phyloP scores from a whole-genome alignment of 768 basidiomycete genomes.

The Kwoniella sp. region DNA sequence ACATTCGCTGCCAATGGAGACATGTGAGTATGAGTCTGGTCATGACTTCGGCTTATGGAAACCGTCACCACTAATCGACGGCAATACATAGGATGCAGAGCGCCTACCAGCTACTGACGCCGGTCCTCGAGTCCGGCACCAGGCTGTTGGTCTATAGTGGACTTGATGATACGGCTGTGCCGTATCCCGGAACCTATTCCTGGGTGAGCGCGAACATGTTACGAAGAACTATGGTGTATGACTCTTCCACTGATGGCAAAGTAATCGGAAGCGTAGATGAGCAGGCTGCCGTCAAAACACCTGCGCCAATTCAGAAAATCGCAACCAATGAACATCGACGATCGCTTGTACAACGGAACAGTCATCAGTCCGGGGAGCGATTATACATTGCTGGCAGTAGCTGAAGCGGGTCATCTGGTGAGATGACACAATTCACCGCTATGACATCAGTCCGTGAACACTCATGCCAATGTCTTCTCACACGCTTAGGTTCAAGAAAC shows the following conservation, averaged over 20 bases:
- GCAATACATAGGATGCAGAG: slow-evolving; percentile 6
- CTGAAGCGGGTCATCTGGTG: slow-evolving; percentile 14
- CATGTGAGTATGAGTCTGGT: not conserved
- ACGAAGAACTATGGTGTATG: not conserved
- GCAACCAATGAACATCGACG: not conserved
- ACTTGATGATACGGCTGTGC: slow-evolving; percentile 11
- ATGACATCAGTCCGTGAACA: too few relatives aligned
- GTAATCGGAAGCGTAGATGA: slow-evolving; percentile 4
- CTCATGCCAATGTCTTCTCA: too few relatives aligned
- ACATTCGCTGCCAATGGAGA: slow-evolving; percentile 6
- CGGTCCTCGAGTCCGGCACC: slow-evolving; percentile 14
- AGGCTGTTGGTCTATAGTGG: slow-evolving; percentile 15
- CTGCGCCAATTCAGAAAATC: not conserved
- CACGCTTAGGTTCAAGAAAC: slow-evolving; percentile 11
- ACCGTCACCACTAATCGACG: not conserved
- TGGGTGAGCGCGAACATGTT: slow-evolving; percentile 1
- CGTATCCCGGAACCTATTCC: not conserved
- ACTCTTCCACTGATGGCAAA: not conserved
- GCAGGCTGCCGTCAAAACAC: slow-evolving; percentile 1
- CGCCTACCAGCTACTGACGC: slow-evolving; percentile 14
- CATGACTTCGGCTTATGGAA: too few relatives aligned
- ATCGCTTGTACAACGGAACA: slow-evolving; percentile 4
- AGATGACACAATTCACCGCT: not conserved
- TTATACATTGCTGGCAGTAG: not conserved
- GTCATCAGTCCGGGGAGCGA: slow-evolving; percentile 10